These are phyloP conservation scores for Alternaria angustiovoidea DNA, from an alignment of 2,329 filamentous ascomycete species.

Conservation along the genomic window DNA sequence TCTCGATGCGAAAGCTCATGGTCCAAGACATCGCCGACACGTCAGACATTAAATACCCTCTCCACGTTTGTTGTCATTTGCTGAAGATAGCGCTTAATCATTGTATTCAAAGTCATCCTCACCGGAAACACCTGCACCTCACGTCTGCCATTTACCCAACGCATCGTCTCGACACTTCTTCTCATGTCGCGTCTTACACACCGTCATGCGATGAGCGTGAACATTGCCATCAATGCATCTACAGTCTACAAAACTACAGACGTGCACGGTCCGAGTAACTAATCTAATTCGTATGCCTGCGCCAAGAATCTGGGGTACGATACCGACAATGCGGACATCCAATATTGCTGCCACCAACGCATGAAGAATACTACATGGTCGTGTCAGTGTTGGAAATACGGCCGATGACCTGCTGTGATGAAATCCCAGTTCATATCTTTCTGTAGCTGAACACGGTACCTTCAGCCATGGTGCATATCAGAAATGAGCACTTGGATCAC, in stretches of 20 bases:
- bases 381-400: no score
- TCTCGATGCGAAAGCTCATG: background rate
- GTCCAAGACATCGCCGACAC: constrained; percentile 9
- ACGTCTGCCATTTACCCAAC: background rate
- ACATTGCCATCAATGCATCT: constrained; percentile 8
- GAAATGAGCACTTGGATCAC: no score
- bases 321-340: background rate
- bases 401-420: no score
- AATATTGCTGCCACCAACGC: background rate
- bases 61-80: background rate
- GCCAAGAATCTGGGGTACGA: background rate
- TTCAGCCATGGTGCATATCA: no score
- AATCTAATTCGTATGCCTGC: background rate
- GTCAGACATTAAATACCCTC: constrained; percentile 1
- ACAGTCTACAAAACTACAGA: constrained; percentile 12
- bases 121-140: background rate
- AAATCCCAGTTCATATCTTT: no score
- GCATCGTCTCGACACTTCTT: background rate
- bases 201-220: background rate
- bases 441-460: no score
- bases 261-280: constrained; percentile 26
- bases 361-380: background rate
- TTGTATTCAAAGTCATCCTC: background rate
- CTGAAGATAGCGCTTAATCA: background rate
- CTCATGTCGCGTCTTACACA: background rate